Evolutionary conservation across 2,329 filamentous ascomycete genomes (phyloP), one percentile per base, ranked within the genome.

Genomic region (Diaporthe velutina): DNA sequence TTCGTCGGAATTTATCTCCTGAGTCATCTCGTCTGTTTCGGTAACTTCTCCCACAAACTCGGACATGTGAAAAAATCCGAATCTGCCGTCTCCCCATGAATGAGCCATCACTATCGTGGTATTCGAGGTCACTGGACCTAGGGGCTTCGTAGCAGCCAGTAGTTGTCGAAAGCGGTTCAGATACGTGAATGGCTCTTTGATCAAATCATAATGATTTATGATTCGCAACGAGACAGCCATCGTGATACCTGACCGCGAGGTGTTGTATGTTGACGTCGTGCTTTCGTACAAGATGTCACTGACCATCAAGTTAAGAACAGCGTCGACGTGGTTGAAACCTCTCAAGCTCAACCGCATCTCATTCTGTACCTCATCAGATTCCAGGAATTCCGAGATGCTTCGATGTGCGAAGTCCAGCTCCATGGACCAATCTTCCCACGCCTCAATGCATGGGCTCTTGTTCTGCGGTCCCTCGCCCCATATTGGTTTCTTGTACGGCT

Each of bases 401-500:
- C 68, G 52, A 19, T 71, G 68, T 8, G 22, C 55, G 30, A 71
- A 71, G 12, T 71, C 68, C 22, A 71, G 15, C 35, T 45, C 40
- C 54, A 38, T 19, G 12, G 19, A 19, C 68, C 68, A 71, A 7
- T 38, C 0, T 4, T 33, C 28, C 54, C 40, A 60, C 4, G 22
- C 30, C 3, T 2, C 42, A 19, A 19, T 6, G 33, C 33, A 25
- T 10, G n/a, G 38, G 10, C 40, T 3, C 13, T 19, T 7, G 1
- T n/a, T n/a, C n/a, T n/a, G 1, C 13, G 45, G 22, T 2, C 22
- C 17, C 12, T 4, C 8, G 3, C 5, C n/a, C 38, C 25, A 38
- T 2, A 22, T n/a, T 1, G 7, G 17, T 7, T 6, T n/a, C 28
- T 19, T 6, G 12, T 71, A 71, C 2, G 40, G 35, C 28, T 71